Percentiles rank a stretch among this genome's conserved stretches.
phyloP scores from a whole-genome alignment of 176 grass and related monocot genomes.

The Oryza rufipogon region DNA sequence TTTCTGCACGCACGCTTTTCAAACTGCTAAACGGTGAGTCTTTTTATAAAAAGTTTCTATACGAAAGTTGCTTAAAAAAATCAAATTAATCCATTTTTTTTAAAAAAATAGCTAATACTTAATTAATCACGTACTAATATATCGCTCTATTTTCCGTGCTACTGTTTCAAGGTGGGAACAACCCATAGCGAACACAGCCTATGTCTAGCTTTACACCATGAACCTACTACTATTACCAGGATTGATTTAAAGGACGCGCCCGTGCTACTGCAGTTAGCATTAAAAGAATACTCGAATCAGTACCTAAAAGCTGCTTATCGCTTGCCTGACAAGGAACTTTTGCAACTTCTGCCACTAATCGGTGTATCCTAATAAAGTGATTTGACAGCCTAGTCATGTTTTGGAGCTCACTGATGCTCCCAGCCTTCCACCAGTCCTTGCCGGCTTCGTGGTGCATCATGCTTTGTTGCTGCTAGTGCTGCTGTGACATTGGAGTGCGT shows the following conservation, averaged over 20 bases:
- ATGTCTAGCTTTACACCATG: background rate
- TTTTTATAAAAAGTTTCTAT: too few relatives aligned
- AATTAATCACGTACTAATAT: too few relatives aligned
- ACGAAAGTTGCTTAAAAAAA: too few relatives aligned
- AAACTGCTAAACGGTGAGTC: too few relatives aligned
- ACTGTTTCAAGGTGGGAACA: too few relatives aligned
- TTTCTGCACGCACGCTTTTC: too few relatives aligned
- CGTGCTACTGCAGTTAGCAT: conserved; percentile 32
- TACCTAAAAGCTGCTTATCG: conserved; percentile 25
- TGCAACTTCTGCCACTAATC: conserved; percentile 10
- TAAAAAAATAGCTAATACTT: too few relatives aligned
- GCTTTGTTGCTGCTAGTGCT: background rate
- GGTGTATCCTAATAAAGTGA: conserved; percentile 41
- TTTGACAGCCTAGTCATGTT: conserved; percentile 42
- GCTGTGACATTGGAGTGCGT: background rate
- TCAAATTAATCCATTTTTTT: too few relatives aligned
- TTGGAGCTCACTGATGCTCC: conserved; percentile 31
- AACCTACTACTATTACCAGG: background rate
- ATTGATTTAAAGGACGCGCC: background rate
- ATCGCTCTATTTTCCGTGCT: too few relatives aligned
- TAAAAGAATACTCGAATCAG: conserved; percentile 35
- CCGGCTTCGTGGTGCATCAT: background rate
- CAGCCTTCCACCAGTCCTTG: conserved; percentile 12
- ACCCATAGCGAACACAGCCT: background rate
- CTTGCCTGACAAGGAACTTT: conserved; percentile 25